Evolutionary conservation across 1,139 yeast genomes (phyloP).

Genomic region (Meyerozyma sp.): DNA sequence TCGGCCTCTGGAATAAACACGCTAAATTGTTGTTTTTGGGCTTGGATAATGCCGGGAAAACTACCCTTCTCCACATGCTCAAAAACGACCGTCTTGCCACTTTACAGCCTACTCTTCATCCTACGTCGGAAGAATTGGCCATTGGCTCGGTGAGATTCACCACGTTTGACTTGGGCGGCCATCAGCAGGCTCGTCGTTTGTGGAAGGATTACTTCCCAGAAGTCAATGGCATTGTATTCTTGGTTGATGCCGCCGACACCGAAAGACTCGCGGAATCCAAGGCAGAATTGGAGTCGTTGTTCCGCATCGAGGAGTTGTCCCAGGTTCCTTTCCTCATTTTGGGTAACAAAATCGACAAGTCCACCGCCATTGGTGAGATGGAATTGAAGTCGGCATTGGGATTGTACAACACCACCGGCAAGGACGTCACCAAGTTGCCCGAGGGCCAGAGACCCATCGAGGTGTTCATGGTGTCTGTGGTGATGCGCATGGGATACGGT

Average conservation of each 20-base stretch:
- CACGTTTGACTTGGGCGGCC: slow-evolving; percentile 98
- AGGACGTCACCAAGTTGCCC: slow-evolving; percentile 62
- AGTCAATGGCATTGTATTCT: slow-evolving; percentile 93
- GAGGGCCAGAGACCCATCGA: slow-evolving; percentile 89
- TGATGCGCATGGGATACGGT: slow-evolving; percentile 94
- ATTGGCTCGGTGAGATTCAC: slow-evolving; percentile 96
- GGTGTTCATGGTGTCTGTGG: slow-evolving; percentile 95
- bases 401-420: slow-evolving; percentile 76
- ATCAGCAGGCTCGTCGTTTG: slow-evolving; percentile 95
- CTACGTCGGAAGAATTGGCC: slow-evolving; percentile 96
- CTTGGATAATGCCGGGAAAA: slow-evolving; percentile 97
- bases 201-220: slow-evolving; percentile 99
- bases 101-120: slow-evolving; percentile 96
- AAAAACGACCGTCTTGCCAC: slow-evolving; percentile 97
- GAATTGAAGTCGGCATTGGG: slow-evolving; percentile 91
- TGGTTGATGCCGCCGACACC: slow-evolving; percentile 96
- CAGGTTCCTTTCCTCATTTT: slow-evolving; percentile 87
- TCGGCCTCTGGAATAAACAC: slow-evolving; percentile 96
- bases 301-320: slow-evolving; percentile 84
- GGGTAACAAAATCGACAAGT: slow-evolving; percentile 95
- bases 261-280: slow-evolving; percentile 93
- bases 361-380: slow-evolving; percentile 91
- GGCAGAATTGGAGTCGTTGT: slow-evolving; percentile 88
- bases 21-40: slow-evolving; percentile 95
- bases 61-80: slow-evolving; percentile 93